A percentile compares a stretch with the other conserved stretches of the same genome.
Conservation (phyloP, 202 grass and related monocot genomes). For the Cymbopogon flexuosus region DNA sequence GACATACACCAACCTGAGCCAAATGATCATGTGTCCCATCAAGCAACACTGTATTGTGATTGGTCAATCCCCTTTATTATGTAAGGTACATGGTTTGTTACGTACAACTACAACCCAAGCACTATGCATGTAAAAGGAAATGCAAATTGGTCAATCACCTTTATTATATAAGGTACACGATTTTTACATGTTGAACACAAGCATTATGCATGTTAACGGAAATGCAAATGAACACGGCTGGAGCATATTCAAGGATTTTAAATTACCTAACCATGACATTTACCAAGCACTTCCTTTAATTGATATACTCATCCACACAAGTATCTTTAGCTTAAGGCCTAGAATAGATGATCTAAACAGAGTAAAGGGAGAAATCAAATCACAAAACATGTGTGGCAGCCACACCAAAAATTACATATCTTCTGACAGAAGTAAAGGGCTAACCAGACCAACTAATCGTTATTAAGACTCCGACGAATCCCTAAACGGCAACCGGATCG, state of each 20-base stretch:
- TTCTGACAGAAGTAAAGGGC: not conserved
- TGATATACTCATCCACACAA: not conserved
- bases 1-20: not conserved
- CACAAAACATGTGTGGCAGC: not conserved
- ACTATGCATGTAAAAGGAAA: not conserved
- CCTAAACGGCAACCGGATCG: constrained; percentile 21
- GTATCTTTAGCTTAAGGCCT: not conserved
- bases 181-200: not conserved
- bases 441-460: not conserved
- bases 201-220: not conserved
- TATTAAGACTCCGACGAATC: not conserved
- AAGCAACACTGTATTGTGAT: not conserved
- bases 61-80: not conserved
- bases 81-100: not conserved
- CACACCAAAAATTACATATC: constrained; percentile 1
- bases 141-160: not conserved
- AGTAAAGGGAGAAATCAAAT: not conserved
- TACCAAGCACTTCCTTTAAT: not conserved
- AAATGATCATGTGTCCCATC: not conserved
- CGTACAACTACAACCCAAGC: not conserved
- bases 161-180: not conserved
- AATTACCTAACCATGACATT: not conserved
- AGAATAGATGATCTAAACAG: not conserved
- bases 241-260: not conserved
- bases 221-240: not conserved